Percentiles rank a stretch among this genome's conserved stretches.
Conservation (phyloP, 805 yeast species). For the Wickerhamomyces rabaulensis region DNA sequence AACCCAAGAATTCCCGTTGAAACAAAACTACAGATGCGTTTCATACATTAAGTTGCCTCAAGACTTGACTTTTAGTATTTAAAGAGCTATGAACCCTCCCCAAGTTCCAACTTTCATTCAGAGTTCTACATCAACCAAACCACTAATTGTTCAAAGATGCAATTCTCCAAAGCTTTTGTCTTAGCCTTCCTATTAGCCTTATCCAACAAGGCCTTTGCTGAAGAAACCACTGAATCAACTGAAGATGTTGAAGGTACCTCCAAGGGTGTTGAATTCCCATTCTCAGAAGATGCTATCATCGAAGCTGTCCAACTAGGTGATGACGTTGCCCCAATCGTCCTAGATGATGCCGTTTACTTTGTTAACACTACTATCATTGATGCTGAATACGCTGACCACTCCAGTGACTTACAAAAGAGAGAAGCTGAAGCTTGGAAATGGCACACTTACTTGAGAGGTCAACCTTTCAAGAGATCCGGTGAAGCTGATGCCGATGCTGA, state of each 20-base stretch:
- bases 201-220: slow-evolving; percentile 8
- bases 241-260: slow-evolving; percentile 10
- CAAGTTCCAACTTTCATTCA: neutral
- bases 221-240: slow-evolving; percentile 1
- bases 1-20: neutral
- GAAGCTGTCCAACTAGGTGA: slow-evolving; percentile 11
- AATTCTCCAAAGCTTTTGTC: slow-evolving; percentile 10
- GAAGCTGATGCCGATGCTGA: slow-evolving; percentile 6
- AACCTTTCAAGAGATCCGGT: slow-evolving; percentile 5
- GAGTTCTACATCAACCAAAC: neutral
- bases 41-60: neutral
- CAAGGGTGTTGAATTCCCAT: slow-evolving; percentile 21
- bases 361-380: slow-evolving; percentile 22
- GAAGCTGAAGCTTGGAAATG: slow-evolving; percentile 22
- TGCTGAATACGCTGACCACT: slow-evolving; percentile 9
- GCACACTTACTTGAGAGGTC: slow-evolving; percentile 14
- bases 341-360: slow-evolving; percentile 21
- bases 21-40: neutral
- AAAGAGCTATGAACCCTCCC: neutral
- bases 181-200: slow-evolving; percentile 7
- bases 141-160: slow-evolving; percentile 3
- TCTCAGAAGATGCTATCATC: slow-evolving; percentile 22
- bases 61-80: neutral
- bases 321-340: slow-evolving; percentile 19
- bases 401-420: slow-evolving; percentile 16